Conservation (phyloP, 805 yeast genomes). For the Metschnikowia noctiluminum region DNA sequence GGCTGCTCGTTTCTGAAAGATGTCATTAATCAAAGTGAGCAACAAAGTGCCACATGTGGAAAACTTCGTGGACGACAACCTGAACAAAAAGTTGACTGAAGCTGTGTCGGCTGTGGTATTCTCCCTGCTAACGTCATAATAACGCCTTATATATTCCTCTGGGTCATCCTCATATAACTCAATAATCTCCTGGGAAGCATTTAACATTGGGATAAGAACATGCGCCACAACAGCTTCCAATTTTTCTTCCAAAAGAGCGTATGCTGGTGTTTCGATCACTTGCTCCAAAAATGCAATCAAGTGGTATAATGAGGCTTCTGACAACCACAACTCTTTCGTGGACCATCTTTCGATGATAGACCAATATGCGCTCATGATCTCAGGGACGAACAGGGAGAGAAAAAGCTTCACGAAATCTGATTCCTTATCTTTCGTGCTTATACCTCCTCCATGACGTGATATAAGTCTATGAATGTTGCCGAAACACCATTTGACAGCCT, state of each 20-base stretch:
- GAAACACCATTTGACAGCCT: conserved; percentile 44
- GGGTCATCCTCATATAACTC: conserved; percentile 46
- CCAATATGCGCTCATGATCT: conserved; percentile 42
- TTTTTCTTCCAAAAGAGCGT: conserved; percentile 34
- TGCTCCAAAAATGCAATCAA: conserved; percentile 44
- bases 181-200: conserved; percentile 35
- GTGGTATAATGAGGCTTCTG: conserved; percentile 39
- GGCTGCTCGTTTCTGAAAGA: conserved; percentile 32
- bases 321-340: conserved; percentile 35
- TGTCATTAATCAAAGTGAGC: conserved; percentile 31
- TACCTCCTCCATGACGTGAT: conserved; percentile 44
- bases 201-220: conserved; percentile 40
- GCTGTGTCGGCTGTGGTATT: conserved; percentile 49
- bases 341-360: conserved; percentile 42
- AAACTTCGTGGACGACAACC: conserved; percentile 35
- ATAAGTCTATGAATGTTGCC: conserved; percentile 41
- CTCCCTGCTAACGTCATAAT: conserved; percentile 46
- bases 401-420: conserved; percentile 30
- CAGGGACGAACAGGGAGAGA: conserved; percentile 39
- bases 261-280: conserved; percentile 37
- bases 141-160: conserved; percentile 43
- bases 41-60: conserved; percentile 35
- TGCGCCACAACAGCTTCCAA: conserved; percentile 40
- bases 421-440: conserved; percentile 30
- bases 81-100: conserved; percentile 43